Percentiles rank a stretch among this genome's conserved stretches.
Conservation (phyloP, 2,329 filamentous ascomycete species). For the Clarireedia hainanense region DNA sequence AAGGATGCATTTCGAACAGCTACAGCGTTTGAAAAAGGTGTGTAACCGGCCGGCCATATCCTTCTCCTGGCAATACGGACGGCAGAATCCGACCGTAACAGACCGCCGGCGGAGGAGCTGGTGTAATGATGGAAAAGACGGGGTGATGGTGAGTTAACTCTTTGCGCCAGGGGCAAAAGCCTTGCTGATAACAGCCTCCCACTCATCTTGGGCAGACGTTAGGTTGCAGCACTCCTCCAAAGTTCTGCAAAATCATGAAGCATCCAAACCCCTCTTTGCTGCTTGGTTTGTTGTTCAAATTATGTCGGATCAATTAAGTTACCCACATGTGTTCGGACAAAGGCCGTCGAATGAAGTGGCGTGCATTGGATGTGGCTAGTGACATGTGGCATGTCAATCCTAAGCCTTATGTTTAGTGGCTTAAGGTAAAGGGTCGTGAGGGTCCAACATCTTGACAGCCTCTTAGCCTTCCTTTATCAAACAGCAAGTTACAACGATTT, state of each 20-base stretch:
- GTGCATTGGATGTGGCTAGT: conserved; percentile 19
- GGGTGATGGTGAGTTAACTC: conserved; percentile 44
- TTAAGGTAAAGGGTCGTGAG: too few species aligned
- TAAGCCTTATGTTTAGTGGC: too few species aligned
- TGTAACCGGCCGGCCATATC: conserved; percentile 69
- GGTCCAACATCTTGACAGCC: not conserved
- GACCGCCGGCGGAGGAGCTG: conserved; percentile 56
- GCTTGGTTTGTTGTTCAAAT: conserved; percentile 8
- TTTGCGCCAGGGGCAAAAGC: conserved; percentile 58
- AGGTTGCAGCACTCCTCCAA: conserved; percentile 10
- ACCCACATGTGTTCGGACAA: not conserved
- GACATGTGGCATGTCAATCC: not conserved
- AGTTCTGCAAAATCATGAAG: conserved; percentile 4
- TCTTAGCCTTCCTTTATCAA: not conserved
- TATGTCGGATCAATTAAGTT: not conserved
- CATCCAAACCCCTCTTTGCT: not conserved
- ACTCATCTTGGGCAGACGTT: conserved; percentile 26
- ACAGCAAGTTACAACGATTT: not conserved
- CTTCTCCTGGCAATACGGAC: conserved; percentile 53
- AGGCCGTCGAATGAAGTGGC: conserved; percentile 8
- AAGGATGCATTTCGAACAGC: conserved; percentile 57
- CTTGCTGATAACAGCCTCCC: conserved; percentile 63
- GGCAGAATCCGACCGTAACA: conserved; percentile 58
- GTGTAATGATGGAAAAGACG: conserved; percentile 54
- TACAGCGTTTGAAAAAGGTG: conserved; percentile 75